phyloP scores from a whole-genome alignment of 345 rosid species.

The Camelina neglecta region DNA sequence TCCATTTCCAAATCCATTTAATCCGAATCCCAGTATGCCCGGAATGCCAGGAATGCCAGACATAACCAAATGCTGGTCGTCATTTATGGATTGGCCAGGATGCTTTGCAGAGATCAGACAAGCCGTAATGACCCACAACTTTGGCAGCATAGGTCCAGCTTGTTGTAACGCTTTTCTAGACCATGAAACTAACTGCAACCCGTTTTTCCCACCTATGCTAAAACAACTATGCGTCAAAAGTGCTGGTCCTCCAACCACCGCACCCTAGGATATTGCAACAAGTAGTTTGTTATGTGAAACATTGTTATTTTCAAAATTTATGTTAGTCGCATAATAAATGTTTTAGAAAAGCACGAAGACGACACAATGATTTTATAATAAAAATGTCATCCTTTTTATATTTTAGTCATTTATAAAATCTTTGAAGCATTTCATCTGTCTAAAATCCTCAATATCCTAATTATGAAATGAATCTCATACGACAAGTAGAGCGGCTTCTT shows the following conservation, averaged over 20 bases:
- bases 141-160: slow-evolving; percentile 1
- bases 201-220: background rate
- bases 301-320: background rate
- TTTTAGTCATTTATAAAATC: no score
- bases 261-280: background rate
- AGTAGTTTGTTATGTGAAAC: background rate
- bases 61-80: background rate
- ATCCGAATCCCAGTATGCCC: no score
- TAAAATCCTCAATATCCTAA: no score
- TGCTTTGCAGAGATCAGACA: background rate
- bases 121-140: background rate
- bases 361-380: no score
- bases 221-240: slow-evolving; percentile 1
- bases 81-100: background rate
- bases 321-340: background rate
- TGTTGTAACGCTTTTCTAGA: slow-evolving; percentile 33
- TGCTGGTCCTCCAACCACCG: slow-evolving; percentile 3
- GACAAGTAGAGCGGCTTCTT: no score
- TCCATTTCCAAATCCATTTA: no score
- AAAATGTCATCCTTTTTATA: no score
- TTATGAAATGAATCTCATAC: no score
- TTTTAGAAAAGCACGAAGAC: background rate
- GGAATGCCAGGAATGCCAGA: background rate
- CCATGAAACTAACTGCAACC: slow-evolving; percentile 2
- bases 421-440: no score